phyloP scores from a whole-genome alignment of 1,284 basidiomycete species.

The Stereum hirsutum region DNA sequence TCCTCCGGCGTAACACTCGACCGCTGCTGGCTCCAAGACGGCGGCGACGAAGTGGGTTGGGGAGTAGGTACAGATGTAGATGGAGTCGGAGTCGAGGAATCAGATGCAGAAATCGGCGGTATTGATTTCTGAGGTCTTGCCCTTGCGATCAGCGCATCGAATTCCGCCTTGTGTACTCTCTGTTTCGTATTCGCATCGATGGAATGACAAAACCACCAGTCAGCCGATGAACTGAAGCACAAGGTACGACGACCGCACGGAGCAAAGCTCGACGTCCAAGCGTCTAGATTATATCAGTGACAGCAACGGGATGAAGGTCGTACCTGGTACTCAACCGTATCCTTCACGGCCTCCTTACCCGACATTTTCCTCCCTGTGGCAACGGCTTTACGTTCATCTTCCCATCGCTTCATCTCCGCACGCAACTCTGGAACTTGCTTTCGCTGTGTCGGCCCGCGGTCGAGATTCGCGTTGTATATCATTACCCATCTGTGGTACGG shows the following conservation, averaged over 20 bases:
- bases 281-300: not conserved
- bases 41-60: not conserved
- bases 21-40: too few species aligned
- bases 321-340: conserved; percentile 40
- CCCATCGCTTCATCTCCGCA: conserved; percentile 48
- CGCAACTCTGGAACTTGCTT: conserved; percentile 38
- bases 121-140: not conserved
- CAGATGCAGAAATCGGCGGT: not conserved
- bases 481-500: conserved; percentile 52
- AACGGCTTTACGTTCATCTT: conserved; percentile 35
- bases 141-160: not conserved
- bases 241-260: too few species aligned
- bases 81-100: not conserved
- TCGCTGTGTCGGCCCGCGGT: conserved; percentile 37
- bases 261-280: not conserved
- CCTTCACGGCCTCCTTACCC: conserved; percentile 35
- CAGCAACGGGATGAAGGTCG: conserved; percentile 7
- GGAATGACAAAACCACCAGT: too few species aligned
- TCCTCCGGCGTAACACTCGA: too few species aligned
- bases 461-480: conserved; percentile 63
- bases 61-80: not conserved
- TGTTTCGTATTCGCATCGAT: too few species aligned
- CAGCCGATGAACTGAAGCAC: too few species aligned
- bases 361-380: conserved; percentile 19
- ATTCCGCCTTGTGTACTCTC: not conserved